These are phyloP conservation scores for Clavispora asparagi DNA, from an alignment of 805 yeast genomes.

Conservation along the genomic window DNA sequence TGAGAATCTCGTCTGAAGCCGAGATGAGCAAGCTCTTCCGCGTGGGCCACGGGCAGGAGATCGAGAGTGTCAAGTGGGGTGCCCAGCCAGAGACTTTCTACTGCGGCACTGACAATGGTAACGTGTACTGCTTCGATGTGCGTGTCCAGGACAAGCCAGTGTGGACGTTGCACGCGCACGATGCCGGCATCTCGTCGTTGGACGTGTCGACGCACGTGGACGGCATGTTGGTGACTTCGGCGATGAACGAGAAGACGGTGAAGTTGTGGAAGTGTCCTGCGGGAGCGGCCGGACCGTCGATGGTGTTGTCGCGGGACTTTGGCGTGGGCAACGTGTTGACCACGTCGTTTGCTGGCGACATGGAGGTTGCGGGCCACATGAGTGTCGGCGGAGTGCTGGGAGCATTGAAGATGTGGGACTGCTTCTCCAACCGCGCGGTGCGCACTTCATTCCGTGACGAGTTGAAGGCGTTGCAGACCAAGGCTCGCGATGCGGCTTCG, in stretches of 20 bases:
- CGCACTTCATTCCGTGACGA: constrained; percentile 62
- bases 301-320: constrained; percentile 87
- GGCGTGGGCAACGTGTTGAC: constrained; percentile 91
- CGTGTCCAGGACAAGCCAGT: constrained; percentile 64
- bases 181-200: constrained; percentile 83
- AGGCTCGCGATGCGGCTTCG: constrained; percentile 55
- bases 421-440: constrained; percentile 75
- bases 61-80: constrained; percentile 78
- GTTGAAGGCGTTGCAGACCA: constrained; percentile 46
- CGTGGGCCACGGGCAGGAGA: constrained; percentile 67
- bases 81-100: constrained; percentile 50
- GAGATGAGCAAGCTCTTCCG: constrained; percentile 61
- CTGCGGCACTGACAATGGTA: constrained; percentile 91
- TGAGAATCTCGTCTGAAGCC: constrained; percentile 61
- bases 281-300: constrained; percentile 52
- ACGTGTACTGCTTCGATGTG: constrained; percentile 82
- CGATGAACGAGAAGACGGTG: constrained; percentile 82
- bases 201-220: constrained; percentile 62
- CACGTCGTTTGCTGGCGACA: constrained; percentile 78
- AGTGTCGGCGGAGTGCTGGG: constrained; percentile 84
- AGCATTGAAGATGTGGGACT: constrained; percentile 89
- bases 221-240: constrained; percentile 78
- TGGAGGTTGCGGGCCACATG: constrained; percentile 78
- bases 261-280: constrained; percentile 81
- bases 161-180: constrained; percentile 98